Percentiles rank a stretch among this genome's conserved stretches.
These are phyloP conservation scores for Bolboschoenoplectus hybrid DNA, from an alignment of 202 grass and related monocot genomes.

Conservation along the genomic window DNA sequence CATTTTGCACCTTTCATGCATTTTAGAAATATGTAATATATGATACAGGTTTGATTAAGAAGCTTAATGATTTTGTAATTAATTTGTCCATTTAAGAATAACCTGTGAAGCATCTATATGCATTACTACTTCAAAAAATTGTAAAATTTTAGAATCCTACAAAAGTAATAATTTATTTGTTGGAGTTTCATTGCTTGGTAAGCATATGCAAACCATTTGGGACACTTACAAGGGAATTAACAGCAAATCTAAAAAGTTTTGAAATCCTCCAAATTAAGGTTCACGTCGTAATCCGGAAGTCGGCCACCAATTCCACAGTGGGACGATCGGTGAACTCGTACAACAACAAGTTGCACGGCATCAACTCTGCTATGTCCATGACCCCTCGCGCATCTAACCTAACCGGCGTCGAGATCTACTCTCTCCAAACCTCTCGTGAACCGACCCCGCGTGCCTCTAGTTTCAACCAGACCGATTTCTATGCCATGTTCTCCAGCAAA, in stretches of 20 bases:
- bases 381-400: slow-evolving; percentile 94
- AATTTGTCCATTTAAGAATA: not conserved
- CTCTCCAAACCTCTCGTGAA: slow-evolving; percentile 85
- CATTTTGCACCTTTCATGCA: not conserved
- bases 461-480: slow-evolving; percentile 98
- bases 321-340: slow-evolving; percentile 51
- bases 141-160: not conserved
- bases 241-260: not conserved
- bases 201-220: no score
- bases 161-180: no score
- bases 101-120: not conserved
- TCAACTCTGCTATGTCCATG: slow-evolving; percentile 49
- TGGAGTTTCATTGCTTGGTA: no score
- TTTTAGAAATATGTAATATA: not conserved
- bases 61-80: not conserved
- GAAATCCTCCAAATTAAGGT: slow-evolving; percentile 38
- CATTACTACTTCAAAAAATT: not conserved
- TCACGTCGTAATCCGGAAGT: slow-evolving; percentile 75
- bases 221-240: not conserved
- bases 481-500: slow-evolving; percentile 90
- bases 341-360: slow-evolving; percentile 44
- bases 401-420: slow-evolving; percentile 96
- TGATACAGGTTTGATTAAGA: not conserved
- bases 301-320: slow-evolving; percentile 52
- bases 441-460: slow-evolving; percentile 85